These are phyloP conservation scores for Basipetospora chlamydospora DNA, from an alignment of 2,329 filamentous ascomycete species.

Conservation along the genomic window DNA sequence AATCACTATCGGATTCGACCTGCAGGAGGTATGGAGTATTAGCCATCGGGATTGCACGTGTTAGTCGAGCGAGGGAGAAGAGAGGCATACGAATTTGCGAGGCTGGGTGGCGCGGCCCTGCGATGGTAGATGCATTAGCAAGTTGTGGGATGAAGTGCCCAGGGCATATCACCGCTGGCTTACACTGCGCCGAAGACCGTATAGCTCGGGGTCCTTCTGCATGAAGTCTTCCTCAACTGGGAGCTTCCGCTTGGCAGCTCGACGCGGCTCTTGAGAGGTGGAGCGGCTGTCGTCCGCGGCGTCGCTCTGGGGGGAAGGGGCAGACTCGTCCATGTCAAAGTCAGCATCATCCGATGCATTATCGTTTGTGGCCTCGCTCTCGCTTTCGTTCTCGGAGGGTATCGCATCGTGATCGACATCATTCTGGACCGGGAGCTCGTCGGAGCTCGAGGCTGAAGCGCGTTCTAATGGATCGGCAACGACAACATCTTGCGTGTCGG, in stretches of 20 bases:
- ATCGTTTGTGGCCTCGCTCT: conserved; percentile 31
- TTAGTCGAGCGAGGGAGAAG: conserved; percentile 6
- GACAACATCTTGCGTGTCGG: conserved; percentile 46
- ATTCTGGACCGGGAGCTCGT: conserved; percentile 23
- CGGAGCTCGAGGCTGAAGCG: conserved; percentile 23
- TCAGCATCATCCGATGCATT: conserved; percentile 55
- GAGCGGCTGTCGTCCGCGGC: conserved; percentile 34
- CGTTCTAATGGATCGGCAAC: conserved; percentile 28
- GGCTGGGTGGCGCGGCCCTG: conserved; percentile 44
- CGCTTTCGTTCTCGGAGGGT: conserved; percentile 25
- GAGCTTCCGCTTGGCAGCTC: conserved; percentile 59
- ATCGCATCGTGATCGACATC: conserved; percentile 19
- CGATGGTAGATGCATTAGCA: conserved; percentile 6
- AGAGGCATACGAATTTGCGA: conserved; percentile 37
- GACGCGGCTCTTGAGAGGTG: conserved; percentile 56
- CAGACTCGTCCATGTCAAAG: conserved; percentile 57
- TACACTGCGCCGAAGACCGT: conserved; percentile 88
- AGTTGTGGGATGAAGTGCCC: too few species aligned
- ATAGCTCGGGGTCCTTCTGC: conserved; percentile 81
- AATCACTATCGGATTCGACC: conserved; percentile 29
- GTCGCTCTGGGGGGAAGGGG: conserved; percentile 15
- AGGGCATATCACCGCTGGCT: conserved; percentile 17
- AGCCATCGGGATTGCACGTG: background rate
- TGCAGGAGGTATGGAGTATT: conserved; percentile 12
- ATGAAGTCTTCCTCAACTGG: conserved; percentile 69